phyloP scores from a whole-genome alignment of 768 basidiomycete genomes.

The Phlebiopsis gigantea region DNA sequence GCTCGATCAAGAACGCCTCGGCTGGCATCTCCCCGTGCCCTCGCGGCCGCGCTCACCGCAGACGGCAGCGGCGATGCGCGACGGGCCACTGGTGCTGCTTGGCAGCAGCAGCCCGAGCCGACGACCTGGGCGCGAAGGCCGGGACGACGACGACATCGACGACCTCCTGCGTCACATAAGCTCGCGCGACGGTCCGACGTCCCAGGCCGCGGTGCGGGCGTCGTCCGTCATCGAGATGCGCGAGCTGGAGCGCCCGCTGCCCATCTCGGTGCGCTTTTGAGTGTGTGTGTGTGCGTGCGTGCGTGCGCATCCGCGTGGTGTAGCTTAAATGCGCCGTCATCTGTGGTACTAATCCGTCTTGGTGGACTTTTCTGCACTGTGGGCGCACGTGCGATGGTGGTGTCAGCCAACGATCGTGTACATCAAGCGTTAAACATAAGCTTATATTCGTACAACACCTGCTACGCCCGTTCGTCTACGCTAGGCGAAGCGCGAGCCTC shows the following conservation, averaged over 20 bases:
- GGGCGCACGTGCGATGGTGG: background rate
- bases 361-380: background rate
- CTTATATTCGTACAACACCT: background rate
- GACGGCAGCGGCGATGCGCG: background rate
- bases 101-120: background rate
- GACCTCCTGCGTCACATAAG: conserved; percentile 13
- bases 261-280: conserved; percentile 12
- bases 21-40: conserved; percentile 13
- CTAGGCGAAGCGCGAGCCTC: background rate
- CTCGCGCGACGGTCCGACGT: conserved; percentile 8
- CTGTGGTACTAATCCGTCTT: background rate
- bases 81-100: background rate
- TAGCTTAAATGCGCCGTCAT: background rate
- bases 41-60: background rate
- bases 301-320: background rate
- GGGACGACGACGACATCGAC: conserved; percentile 18
- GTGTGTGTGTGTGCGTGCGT: no score
- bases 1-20: conserved; percentile 25
- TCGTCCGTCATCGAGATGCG: conserved; percentile 17
- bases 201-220: background rate
- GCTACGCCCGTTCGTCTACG: background rate
- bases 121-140: background rate
- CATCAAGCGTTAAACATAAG: background rate
- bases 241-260: conserved; percentile 13
- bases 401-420: background rate